These are phyloP conservation scores for Triticum dicoccoides DNA, from an alignment of 176 grass and related monocot genomes.

Conservation along the genomic window DNA sequence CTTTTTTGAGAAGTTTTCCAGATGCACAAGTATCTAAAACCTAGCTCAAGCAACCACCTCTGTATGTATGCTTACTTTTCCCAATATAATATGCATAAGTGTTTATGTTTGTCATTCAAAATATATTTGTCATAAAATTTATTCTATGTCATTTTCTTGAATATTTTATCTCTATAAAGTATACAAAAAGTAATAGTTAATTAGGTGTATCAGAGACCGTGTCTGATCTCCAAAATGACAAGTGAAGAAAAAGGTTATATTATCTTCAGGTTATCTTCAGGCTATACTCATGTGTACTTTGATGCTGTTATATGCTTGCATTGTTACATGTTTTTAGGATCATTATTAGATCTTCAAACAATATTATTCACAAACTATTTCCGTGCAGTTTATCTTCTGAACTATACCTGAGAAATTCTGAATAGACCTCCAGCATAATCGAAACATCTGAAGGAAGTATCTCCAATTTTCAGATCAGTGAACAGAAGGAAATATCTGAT, in stretches of 20 bases:
- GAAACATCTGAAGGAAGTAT: constrained; percentile 29
- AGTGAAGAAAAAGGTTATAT: not conserved
- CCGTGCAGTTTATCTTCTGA: not conserved
- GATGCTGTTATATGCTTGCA: constrained; percentile 2
- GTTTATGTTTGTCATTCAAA: not conserved
- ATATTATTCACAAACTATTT: not conserved
- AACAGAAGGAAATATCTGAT: constrained; percentile 60
- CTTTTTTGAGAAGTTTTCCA: not conserved
- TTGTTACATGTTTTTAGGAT: constrained; percentile 6
- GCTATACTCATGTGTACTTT: not conserved
- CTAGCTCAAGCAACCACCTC: not conserved
- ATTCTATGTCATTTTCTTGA: too few relatives aligned
- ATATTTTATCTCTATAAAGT: not conserved
- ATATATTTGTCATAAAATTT: not conserved
- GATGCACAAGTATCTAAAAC: not conserved
- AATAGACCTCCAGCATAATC: constrained; percentile 12
- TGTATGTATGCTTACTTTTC: not conserved
- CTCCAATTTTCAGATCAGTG: constrained; percentile 63
- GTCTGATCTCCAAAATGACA: not conserved
- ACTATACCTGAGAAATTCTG: constrained; percentile 12
- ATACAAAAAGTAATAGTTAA: not conserved
- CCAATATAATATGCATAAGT: not conserved
- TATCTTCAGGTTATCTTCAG: not conserved
- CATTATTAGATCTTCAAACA: not conserved
- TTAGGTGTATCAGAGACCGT: not conserved